Conservation (phyloP, 2,329 filamentous ascomycete species). For the Purpureocillium lavendulum region DNA sequence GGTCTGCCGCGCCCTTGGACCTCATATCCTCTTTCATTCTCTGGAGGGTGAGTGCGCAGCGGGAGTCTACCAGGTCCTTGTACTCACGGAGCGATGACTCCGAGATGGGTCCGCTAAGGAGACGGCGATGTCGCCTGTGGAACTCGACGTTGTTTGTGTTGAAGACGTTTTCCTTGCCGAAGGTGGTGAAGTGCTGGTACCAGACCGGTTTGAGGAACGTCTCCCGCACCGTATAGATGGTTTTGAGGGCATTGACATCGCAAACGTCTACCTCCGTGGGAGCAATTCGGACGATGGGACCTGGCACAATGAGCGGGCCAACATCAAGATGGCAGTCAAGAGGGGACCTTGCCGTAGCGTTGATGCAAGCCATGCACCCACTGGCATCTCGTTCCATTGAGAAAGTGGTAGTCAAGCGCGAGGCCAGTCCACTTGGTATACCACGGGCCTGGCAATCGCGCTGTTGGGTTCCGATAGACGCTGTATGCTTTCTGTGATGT, state of each 20-base stretch:
- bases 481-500: not conserved
- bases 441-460: slow-evolving; percentile 8
- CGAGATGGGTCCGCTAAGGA: slow-evolving; percentile 31
- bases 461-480: not conserved
- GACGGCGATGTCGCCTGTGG: slow-evolving; percentile 28
- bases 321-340: not conserved
- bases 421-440: slow-evolving; percentile 4
- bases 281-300: slow-evolving; percentile 14
- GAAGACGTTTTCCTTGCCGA: slow-evolving; percentile 22
- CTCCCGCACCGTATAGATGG: slow-evolving; percentile 22
- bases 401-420: slow-evolving; percentile 3
- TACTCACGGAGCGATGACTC: slow-evolving; percentile 19
- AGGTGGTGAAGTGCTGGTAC: slow-evolving; percentile 12
- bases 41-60: not conserved
- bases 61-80: not conserved
- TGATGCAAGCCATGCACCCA: slow-evolving; percentile 14
- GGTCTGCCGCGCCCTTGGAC: slow-evolving; percentile 24
- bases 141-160: slow-evolving; percentile 26
- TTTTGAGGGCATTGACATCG: slow-evolving; percentile 11
- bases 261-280: slow-evolving; percentile 14
- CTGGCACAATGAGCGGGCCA: slow-evolving; percentile 3
- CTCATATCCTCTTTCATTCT: slow-evolving; percentile 24
- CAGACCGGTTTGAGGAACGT: slow-evolving; percentile 14
- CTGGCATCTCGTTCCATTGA: slow-evolving; percentile 1
- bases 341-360: slow-evolving; percentile 10